Evolutionary conservation across 306 rosid species (phyloP).

Genomic region (Delonix regia): DNA sequence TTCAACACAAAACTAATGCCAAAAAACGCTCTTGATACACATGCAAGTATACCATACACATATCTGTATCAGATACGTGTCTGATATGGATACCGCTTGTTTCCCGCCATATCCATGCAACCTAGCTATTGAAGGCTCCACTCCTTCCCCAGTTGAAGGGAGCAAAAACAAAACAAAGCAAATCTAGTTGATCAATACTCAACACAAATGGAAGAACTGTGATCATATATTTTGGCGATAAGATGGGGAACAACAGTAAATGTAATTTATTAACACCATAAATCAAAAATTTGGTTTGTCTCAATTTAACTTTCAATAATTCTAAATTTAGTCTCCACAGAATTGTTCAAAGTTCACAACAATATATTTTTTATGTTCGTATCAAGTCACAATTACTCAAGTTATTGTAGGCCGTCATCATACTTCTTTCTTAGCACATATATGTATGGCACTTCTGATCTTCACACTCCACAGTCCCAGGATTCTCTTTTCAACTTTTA

Average conservation of each 20-base stretch:
- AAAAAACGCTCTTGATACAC: no score
- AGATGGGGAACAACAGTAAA: not conserved
- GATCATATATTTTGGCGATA: not conserved
- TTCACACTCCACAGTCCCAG: not conserved
- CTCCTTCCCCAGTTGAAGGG: not conserved
- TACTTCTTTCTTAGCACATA: not conserved
- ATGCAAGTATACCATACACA: no score
- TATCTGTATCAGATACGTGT: no score
- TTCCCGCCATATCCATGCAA: no score
- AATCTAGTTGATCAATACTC: not conserved
- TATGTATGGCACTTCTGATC: not conserved
- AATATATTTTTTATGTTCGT: not conserved
- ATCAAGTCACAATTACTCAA: not conserved
- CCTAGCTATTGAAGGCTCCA: not conserved
- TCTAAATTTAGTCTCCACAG: not conserved
- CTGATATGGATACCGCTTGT: no score
- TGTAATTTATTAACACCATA: not conserved
- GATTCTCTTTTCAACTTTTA: conserved; percentile 3
- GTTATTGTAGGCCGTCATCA: not conserved
- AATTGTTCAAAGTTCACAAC: not conserved
- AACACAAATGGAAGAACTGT: not conserved
- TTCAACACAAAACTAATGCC: no score
- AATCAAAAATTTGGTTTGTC: not conserved
- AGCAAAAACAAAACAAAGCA: not conserved
- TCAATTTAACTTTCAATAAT: not conserved